phyloP scores from a whole-genome alignment of 2,329 filamentous ascomycete species.

The Phaeomoniella chlamydospora region DNA sequence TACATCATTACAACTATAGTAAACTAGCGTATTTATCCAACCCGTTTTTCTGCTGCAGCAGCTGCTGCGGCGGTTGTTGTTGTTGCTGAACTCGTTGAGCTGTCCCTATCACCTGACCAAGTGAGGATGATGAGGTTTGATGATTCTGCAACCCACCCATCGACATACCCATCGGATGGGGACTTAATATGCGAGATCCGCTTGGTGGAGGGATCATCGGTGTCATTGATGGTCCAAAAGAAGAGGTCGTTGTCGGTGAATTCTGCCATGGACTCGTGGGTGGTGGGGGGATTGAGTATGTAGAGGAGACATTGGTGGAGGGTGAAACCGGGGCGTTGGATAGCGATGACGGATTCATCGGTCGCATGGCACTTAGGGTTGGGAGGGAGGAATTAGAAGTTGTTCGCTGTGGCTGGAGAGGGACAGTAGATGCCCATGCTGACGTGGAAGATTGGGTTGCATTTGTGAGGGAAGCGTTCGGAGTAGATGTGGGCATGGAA shows the following conservation, averaged over 20 bases:
- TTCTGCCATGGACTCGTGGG: conserved; percentile 12
- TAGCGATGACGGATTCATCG: conserved; percentile 10
- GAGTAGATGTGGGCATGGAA: conserved; percentile 14
- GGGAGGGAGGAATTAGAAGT: conserved; percentile 4
- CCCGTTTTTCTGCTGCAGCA: conserved; percentile 21
- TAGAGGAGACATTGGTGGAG: conserved; percentile 9
- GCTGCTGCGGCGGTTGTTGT: conserved; percentile 10
- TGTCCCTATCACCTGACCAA: conserved; percentile 7
- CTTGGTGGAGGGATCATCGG: conserved; percentile 9
- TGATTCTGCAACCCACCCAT: conserved; percentile 1
- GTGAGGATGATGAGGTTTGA: conserved; percentile 3
- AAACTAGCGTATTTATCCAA: conserved; percentile 44
- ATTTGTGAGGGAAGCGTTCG: conserved; percentile 22
- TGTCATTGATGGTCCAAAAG: conserved; percentile 9
- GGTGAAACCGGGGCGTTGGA: conserved; percentile 6
- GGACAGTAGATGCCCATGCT: conserved; percentile 8
- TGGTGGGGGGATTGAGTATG: conserved; percentile 23
- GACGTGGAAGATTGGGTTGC: conserved; percentile 18
- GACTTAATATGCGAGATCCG: conserved; percentile 4
- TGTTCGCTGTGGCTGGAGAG: conserved; percentile 5
- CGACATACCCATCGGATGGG: conserved; percentile 4
- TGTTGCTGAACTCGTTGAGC: conserved; percentile 15
- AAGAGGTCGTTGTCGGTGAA: conserved; percentile 7
- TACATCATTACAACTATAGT: conserved; percentile 27
- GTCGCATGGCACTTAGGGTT: conserved; percentile 7